Conservation (phyloP, 257 asterid genomes). For the Gentiana dahurica region DNA sequence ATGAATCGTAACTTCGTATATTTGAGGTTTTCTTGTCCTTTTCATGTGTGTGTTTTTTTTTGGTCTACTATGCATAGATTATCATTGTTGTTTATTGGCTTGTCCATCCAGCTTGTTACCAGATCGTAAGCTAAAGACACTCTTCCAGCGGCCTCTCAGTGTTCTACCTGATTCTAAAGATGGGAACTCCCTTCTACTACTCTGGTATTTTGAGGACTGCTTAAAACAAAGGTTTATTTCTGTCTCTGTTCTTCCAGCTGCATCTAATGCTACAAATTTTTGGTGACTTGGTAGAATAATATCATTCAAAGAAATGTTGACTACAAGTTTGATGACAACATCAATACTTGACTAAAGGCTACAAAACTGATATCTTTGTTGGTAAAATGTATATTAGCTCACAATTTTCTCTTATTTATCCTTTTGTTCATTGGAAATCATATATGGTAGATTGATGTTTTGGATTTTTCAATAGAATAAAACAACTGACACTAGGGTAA, state of each 20-base stretch:
- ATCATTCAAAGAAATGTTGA: background rate
- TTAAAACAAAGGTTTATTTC: conserved; percentile 68
- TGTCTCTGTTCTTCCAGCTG: background rate
- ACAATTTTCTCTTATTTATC: background rate
- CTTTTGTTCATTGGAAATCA: background rate
- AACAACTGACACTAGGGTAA: too few relatives aligned
- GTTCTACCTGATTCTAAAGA: conserved; percentile 78
- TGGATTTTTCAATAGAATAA: too few relatives aligned
- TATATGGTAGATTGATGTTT: too few relatives aligned
- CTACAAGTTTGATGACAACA: background rate
- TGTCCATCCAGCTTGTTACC: conserved; percentile 63
- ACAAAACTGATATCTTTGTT: too few relatives aligned
- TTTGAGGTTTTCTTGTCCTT: background rate
- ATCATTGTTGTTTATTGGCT: conserved; percentile 15
- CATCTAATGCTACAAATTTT: background rate
- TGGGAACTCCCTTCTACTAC: conserved; percentile 73
- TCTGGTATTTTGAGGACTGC: conserved; percentile 96
- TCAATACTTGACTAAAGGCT: background rate
- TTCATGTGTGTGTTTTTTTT: conserved; percentile 1
- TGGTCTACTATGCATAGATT: background rate
- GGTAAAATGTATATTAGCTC: background rate
- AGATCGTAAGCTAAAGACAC: conserved; percentile 79
- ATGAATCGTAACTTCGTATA: too few relatives aligned
- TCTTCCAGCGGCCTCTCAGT: conserved; percentile 68
- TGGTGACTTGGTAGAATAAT: background rate